phyloP scores from a whole-genome alignment of 805 yeast genomes.

The Wickerhamiella azymoides region DNA sequence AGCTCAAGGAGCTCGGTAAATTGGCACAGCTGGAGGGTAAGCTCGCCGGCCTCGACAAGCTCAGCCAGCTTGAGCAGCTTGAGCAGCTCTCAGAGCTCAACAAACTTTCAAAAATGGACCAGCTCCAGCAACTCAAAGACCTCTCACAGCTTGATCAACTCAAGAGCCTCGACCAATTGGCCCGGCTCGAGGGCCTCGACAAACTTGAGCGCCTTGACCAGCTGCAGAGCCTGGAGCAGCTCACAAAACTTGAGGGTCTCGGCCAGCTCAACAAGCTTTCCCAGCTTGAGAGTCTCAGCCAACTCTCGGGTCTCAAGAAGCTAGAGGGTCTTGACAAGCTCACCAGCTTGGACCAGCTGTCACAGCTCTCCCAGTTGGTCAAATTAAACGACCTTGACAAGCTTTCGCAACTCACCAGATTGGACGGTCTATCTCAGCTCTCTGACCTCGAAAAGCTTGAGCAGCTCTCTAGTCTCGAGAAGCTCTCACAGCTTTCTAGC shows the following conservation, averaged over 20 bases:
- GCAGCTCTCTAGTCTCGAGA: background rate
- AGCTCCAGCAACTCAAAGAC: constrained; percentile 1
- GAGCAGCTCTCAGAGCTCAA: too few species aligned
- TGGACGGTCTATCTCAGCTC: background rate
- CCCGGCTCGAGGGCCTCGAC: constrained; percentile 5
- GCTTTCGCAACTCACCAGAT: background rate
- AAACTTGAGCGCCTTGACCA: constrained; percentile 2
- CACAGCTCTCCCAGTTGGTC: background rate
- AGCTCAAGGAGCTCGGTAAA: background rate
- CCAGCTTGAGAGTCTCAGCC: background rate
- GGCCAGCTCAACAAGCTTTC: background rate
- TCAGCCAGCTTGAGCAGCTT: constrained; percentile 3
- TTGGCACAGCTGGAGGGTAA: background rate
- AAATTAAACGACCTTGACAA: background rate
- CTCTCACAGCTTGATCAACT: constrained; percentile 11
- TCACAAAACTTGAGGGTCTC: constrained; percentile 15
- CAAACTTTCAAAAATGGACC: background rate
- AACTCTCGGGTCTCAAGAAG: background rate
- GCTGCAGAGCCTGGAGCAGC: background rate
- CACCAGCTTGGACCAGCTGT: background rate
- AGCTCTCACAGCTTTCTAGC: background rate
- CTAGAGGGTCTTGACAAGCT: background rate
- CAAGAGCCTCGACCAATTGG: constrained; percentile 1
- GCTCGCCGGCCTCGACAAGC: constrained; percentile 1
- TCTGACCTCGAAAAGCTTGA: too few species aligned